phyloP scores from a whole-genome alignment of 2,329 filamentous ascomycete genomes.

The Venturia effusa region DNA sequence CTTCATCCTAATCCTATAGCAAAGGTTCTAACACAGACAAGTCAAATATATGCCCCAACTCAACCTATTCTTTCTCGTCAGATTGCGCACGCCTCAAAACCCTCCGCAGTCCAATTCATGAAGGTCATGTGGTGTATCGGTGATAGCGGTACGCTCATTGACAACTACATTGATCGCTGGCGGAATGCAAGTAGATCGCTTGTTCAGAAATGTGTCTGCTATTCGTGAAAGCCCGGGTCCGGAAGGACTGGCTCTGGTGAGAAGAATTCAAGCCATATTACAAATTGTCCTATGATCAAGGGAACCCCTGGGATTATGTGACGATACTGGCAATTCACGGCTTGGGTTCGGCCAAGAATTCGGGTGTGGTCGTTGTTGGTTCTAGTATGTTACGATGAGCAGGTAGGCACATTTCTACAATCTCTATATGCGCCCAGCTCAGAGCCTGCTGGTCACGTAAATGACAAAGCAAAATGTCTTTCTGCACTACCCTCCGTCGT shows the following conservation, averaged over 20 bases:
- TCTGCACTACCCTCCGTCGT: slow-evolving; percentile 7
- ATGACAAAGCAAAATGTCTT: slow-evolving; percentile 2
- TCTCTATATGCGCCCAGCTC: too few species aligned
- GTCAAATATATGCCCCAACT: not conserved
- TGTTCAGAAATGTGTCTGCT: not conserved
- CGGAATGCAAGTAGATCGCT: not conserved
- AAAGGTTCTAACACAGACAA: not conserved
- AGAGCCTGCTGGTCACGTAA: not conserved
- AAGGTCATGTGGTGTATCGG: not conserved
- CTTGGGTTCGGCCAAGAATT: not conserved
- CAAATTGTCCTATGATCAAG: too few species aligned
- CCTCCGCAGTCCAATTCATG: not conserved
- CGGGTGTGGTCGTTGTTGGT: too few species aligned
- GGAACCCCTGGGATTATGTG: too few species aligned
- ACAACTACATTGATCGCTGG: not conserved
- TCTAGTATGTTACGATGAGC: too few species aligned
- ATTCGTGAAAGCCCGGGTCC: not conserved
- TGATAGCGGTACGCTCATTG: not conserved
- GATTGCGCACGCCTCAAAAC: not conserved
- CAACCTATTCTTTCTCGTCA: not conserved
- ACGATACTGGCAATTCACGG: too few species aligned
- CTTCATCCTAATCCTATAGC: not conserved
- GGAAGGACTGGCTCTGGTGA: too few species aligned
- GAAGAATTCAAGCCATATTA: too few species aligned
- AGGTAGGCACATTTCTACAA: too few species aligned